phyloP scores from a whole-genome alignment of 1,284 basidiomycete genomes.

The Ganoderma lingzhi region DNA sequence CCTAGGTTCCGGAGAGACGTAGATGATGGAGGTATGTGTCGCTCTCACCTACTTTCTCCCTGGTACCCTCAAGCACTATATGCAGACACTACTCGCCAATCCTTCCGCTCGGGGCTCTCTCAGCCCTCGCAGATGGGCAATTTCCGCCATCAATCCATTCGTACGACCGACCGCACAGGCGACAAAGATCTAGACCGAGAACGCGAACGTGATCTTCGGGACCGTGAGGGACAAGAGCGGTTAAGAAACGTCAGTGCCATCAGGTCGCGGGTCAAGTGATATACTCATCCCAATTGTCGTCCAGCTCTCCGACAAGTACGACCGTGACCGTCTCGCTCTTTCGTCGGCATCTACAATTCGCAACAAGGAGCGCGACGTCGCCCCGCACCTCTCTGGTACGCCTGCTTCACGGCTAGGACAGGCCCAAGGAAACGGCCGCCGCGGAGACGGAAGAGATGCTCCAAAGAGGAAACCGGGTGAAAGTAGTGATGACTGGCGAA shows the following conservation, averaged over 20 bases:
- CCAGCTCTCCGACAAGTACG: slow-evolving; percentile 85
- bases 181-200: slow-evolving; percentile 69
- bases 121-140: slow-evolving; percentile 91
- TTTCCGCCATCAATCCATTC: slow-evolving; percentile 84
- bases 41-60: background rate
- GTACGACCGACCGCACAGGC: slow-evolving; percentile 69
- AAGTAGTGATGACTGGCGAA: slow-evolving; percentile 80
- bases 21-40: slow-evolving; percentile 70
- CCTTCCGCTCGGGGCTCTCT: slow-evolving; percentile 74
- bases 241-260: slow-evolving; percentile 68
- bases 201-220: slow-evolving; percentile 68
- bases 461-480: slow-evolving; percentile 76
- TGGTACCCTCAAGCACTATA: slow-evolving; percentile 13
- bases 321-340: slow-evolving; percentile 77
- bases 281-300: slow-evolving; percentile 24
- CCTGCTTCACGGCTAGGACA: slow-evolving; percentile 53
- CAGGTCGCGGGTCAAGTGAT: slow-evolving; percentile 14
- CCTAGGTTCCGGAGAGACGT: slow-evolving; percentile 75
- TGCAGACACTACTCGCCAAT: slow-evolving; percentile 67
- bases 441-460: slow-evolving; percentile 64
- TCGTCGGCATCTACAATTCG: slow-evolving; percentile 55
- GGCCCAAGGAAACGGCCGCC: slow-evolving; percentile 51
- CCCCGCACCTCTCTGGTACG: slow-evolving; percentile 63
- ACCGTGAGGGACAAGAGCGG: slow-evolving; percentile 80
- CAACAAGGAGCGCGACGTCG: slow-evolving; percentile 72